phyloP scores from a whole-genome alignment of 2,329 filamentous ascomycete species.

The Pseudogymnoascus sp. region DNA sequence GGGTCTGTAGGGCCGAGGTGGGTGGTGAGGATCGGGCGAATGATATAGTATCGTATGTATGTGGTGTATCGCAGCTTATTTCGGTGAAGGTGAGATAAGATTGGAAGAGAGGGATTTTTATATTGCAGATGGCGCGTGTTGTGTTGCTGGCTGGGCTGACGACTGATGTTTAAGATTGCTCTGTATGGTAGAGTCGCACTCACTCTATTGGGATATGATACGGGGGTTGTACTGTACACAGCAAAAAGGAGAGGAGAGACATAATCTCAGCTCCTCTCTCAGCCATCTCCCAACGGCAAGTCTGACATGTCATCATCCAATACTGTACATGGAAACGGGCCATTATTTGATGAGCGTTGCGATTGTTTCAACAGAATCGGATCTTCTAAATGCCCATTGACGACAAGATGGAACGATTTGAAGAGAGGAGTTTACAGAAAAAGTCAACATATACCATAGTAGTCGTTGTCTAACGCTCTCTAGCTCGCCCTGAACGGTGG shows the following conservation, averaged over 20 bases:
- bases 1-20: background rate
- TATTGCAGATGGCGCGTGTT: too few species aligned
- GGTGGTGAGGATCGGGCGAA: too few species aligned
- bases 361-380: background rate
- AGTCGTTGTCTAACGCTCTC: background rate
- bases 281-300: background rate
- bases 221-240: background rate
- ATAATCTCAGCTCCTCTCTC: background rate
- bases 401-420: background rate
- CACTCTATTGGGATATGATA: background rate
- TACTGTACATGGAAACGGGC: background rate
- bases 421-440: background rate
- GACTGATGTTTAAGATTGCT: background rate
- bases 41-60: too few species aligned
- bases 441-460: too few species aligned
- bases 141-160: too few species aligned
- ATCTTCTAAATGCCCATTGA: background rate
- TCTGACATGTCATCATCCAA: background rate
- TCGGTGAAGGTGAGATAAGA: too few species aligned
- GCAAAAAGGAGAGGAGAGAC: background rate
- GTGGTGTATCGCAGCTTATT: too few species aligned
- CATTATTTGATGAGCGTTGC: too few species aligned
- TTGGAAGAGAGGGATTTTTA: too few species aligned
- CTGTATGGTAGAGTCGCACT: too few species aligned
- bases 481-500: background rate